These are phyloP conservation scores for Besnoitia besnoiti DNA, from an alignment of 169 alveolate species.

Conservation along the genomic window DNA sequence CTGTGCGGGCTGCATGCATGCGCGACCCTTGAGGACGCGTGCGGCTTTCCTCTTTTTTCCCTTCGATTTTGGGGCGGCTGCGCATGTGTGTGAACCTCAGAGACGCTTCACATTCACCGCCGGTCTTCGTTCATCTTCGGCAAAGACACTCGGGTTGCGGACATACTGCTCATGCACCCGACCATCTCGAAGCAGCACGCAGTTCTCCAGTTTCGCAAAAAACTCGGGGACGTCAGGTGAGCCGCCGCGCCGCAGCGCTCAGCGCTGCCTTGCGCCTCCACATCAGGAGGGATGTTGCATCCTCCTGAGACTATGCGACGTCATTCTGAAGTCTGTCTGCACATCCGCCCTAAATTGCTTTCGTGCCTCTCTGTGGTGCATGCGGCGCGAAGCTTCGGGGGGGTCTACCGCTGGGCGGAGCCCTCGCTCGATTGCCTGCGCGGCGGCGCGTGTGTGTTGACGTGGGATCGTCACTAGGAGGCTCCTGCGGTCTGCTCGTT, in stretches of 20 bases:
- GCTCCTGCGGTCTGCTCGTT: too few relatives aligned
- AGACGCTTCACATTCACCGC: slow-evolving; percentile 79
- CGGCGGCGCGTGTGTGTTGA: too few relatives aligned
- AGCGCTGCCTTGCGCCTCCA: neutral
- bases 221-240: slow-evolving; percentile 68
- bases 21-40: too few relatives aligned
- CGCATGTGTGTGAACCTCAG: slow-evolving; percentile 43
- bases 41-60: too few relatives aligned
- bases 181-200: slow-evolving; percentile 95
- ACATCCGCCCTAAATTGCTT: neutral
- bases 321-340: neutral
- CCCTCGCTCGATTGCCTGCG: too few relatives aligned
- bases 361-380: too few relatives aligned
- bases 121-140: slow-evolving; percentile 88
- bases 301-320: slow-evolving; percentile 4
- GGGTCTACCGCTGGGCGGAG: too few relatives aligned
- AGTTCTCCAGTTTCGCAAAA: slow-evolving; percentile 93
- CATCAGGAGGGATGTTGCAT: neutral
- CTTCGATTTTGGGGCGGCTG: neutral
- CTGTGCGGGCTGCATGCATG: too few relatives aligned
- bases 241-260: too few relatives aligned
- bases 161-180: slow-evolving; percentile 86
- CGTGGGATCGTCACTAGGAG: too few relatives aligned
- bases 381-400: too few relatives aligned
- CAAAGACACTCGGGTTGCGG: slow-evolving; percentile 92